Percentiles rank a stretch among this genome's conserved stretches.
phyloP scores from a whole-genome alignment of 495 filamentous ascomycete genomes.

The Penicillium longicatenatum region DNA sequence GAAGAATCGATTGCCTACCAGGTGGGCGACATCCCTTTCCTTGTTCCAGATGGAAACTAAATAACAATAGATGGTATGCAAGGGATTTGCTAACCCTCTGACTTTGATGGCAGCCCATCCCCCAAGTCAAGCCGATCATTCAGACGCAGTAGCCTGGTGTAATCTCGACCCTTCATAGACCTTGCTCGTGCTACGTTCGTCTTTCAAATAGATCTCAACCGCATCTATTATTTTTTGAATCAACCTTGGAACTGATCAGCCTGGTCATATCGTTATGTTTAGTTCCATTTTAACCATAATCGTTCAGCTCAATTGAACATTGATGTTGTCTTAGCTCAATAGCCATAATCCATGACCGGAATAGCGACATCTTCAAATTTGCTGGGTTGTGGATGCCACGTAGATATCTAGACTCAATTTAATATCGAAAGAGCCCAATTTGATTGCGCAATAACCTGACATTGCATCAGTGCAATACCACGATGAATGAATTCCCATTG shows the following conservation, averaged over 20 bases:
- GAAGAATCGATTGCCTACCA: too few relatives aligned
- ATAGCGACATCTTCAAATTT: too few relatives aligned
- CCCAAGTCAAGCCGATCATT: background rate
- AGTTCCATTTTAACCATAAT: background rate
- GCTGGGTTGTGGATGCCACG: background rate
- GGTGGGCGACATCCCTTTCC: too few relatives aligned
- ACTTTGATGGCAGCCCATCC: background rate
- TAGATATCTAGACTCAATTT: background rate
- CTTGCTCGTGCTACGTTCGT: background rate
- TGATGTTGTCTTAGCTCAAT: background rate
- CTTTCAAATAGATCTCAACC: background rate
- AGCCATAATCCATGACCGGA: background rate
- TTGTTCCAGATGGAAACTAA: too few relatives aligned
- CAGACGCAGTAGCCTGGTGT: too few relatives aligned
- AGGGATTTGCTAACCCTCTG: too few relatives aligned
- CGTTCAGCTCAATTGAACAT: background rate
- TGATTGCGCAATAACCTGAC: background rate
- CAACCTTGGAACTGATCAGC: background rate
- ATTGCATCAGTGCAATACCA: background rate
- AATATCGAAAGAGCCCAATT: background rate
- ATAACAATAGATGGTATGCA: too few relatives aligned
- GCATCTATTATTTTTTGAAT: background rate
- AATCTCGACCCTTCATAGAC: background rate
- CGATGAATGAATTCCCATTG: too few relatives aligned
- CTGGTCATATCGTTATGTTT: background rate